These are phyloP conservation scores for Cantharellus cinnabarinus DNA, from an alignment of 768 basidiomycete species.

Conservation along the genomic window DNA sequence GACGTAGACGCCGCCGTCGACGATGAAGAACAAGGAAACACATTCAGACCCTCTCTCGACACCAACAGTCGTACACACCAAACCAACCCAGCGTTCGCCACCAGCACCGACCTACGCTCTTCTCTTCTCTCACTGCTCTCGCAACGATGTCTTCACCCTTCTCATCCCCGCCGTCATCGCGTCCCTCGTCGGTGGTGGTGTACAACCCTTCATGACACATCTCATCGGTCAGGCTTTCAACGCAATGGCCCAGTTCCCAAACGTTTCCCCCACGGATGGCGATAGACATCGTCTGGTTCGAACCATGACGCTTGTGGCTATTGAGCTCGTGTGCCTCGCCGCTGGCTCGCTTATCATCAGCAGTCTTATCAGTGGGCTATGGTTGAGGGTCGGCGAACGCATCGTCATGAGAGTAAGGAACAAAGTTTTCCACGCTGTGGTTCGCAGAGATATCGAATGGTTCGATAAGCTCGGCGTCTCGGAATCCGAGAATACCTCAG, in stretches of 20 bases:
- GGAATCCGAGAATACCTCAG: constrained; percentile 17
- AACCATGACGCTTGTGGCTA: constrained; percentile 36
- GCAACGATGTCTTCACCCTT: constrained; percentile 33
- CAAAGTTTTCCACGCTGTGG: constrained; percentile 47
- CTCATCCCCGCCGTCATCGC: constrained; percentile 43
- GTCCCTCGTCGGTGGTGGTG: constrained; percentile 42
- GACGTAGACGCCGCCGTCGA: too few relatives aligned
- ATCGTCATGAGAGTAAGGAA: constrained; percentile 49
- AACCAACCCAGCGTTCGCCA: constrained; percentile 2
- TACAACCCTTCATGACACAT: constrained; percentile 73
- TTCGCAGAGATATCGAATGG: constrained; percentile 65
- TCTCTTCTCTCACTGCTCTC: constrained; percentile 45
- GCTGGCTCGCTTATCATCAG: constrained; percentile 47
- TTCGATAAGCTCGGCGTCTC: constrained; percentile 54
- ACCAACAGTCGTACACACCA: too few relatives aligned
- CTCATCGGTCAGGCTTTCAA: constrained; percentile 63
- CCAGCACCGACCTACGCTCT: constrained; percentile 36
- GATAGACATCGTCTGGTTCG: constrained; percentile 34
- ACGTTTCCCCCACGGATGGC: constrained; percentile 20
- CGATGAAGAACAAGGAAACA: too few relatives aligned
- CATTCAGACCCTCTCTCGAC: too few relatives aligned
- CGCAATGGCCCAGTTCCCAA: constrained; percentile 37
- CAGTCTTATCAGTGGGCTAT: constrained; percentile 53
- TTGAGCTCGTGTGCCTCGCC: constrained; percentile 48
- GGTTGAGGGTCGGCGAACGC: constrained; percentile 76